phyloP scores from a whole-genome alignment of 805 yeast genomes.

The Komagataella pastoris region DNA sequence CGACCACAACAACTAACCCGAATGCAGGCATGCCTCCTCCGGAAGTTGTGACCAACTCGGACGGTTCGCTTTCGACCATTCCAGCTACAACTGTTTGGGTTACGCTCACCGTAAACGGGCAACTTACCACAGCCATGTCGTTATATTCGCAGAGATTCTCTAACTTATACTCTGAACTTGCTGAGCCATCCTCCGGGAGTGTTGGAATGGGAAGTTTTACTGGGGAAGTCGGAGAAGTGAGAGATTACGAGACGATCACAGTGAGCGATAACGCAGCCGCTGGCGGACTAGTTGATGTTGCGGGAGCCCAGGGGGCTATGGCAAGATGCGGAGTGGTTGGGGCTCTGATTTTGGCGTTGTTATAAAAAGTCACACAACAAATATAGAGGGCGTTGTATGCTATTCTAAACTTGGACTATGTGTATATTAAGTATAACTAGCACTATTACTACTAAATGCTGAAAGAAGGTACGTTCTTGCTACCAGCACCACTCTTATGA shows the following conservation, averaged over 20 bases:
- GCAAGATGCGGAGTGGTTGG: neutral
- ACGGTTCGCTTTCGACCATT: slow-evolving; percentile 14
- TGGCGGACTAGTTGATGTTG: neutral
- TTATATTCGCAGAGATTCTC: slow-evolving; percentile 38
- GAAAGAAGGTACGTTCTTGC: neutral
- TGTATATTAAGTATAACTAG: neutral
- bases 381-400: neutral
- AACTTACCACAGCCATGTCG: slow-evolving; percentile 26
- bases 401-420: neutral
- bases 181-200: slow-evolving; percentile 41
- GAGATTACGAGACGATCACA: slow-evolving; percentile 29
- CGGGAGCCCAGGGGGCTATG: neutral
- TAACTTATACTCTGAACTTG: slow-evolving; percentile 26
- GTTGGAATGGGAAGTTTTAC: slow-evolving; percentile 65
- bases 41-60: slow-evolving; percentile 12
- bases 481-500: slow-evolving; percentile 18
- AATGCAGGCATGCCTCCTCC: slow-evolving; percentile 2
- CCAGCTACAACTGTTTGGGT: slow-evolving; percentile 30
- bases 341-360: slow-evolving; percentile 1
- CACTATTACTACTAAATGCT: neutral
- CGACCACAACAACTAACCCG: slow-evolving; percentile 3
- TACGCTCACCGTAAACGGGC: slow-evolving; percentile 30
- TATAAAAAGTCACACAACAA: neutral
- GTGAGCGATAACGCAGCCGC: slow-evolving; percentile 7
- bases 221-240: slow-evolving; percentile 55